Evolutionary conservation across 345 rosid species (phyloP).

Genomic region (Moringa oleifera): DNA sequence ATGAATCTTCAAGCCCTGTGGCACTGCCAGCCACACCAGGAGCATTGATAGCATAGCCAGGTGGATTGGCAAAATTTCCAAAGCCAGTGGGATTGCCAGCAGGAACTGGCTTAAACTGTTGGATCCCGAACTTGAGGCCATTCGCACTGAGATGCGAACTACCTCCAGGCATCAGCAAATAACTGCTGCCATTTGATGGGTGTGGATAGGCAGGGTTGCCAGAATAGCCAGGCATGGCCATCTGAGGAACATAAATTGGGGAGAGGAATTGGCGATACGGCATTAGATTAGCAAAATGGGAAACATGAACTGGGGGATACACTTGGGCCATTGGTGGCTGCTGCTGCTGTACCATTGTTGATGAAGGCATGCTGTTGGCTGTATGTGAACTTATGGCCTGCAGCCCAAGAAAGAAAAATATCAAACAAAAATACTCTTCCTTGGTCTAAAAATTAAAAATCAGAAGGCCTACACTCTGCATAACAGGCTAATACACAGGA

Average conservation of each 20-base stretch:
- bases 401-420: slow-evolving; percentile 4
- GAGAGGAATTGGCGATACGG: slow-evolving; percentile 81
- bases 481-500: too few relatives aligned
- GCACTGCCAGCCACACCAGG: slow-evolving; percentile 76
- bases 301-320: slow-evolving; percentile 87
- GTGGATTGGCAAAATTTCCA: slow-evolving; percentile 50
- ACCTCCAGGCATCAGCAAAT: slow-evolving; percentile 85
- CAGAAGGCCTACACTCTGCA: background rate
- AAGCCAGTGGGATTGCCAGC: slow-evolving; percentile 53
- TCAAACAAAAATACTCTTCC: background rate
- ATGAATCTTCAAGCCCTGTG: slow-evolving; percentile 74
- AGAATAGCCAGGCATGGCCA: slow-evolving; percentile 89
- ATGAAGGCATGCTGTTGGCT: slow-evolving; percentile 45
- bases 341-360: slow-evolving; percentile 67
- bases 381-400: slow-evolving; percentile 46
- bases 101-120: slow-evolving; percentile 78
- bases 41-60: slow-evolving; percentile 64
- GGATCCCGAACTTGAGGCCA: slow-evolving; percentile 84
- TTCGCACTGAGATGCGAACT: slow-evolving; percentile 61
- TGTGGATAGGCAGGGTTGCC: slow-evolving; percentile 76
- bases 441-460: background rate
- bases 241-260: slow-evolving; percentile 79
- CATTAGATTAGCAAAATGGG: slow-evolving; percentile 75
- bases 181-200: slow-evolving; percentile 78
- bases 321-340: slow-evolving; percentile 68